phyloP scores from a whole-genome alignment of 768 basidiomycete genomes.

The Kwoniella botswanensis region DNA sequence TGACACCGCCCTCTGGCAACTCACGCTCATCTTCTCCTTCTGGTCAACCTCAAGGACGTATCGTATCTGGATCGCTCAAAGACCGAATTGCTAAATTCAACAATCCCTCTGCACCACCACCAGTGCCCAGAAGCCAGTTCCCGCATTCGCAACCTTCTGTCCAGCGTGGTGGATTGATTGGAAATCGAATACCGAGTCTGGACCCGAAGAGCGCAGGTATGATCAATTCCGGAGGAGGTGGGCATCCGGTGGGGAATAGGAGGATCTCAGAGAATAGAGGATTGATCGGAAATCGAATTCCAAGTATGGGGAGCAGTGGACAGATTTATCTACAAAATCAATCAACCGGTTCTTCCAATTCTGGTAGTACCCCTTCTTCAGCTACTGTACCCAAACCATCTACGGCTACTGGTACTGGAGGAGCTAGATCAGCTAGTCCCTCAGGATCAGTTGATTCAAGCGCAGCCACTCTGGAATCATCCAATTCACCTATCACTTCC shows the following conservation, averaged over 20 bases:
- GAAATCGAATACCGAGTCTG: conserved; percentile 48
- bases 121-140: conserved; percentile 46
- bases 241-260: conserved; percentile 16
- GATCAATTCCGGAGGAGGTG: conserved; percentile 8
- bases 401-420: not conserved
- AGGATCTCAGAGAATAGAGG: conserved; percentile 42
- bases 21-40: conserved; percentile 34
- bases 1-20: conserved; percentile 30
- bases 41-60: conserved; percentile 20
- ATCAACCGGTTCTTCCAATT: conserved; percentile 18
- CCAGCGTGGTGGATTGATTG: conserved; percentile 38
- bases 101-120: conserved; percentile 49
- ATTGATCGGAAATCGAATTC: conserved; percentile 47
- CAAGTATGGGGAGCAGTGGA: conserved; percentile 23
- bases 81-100: conserved; percentile 54
- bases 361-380: conserved; percentile 9
- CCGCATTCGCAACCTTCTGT: conserved; percentile 26
- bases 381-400: conserved; percentile 9
- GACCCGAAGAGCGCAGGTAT: conserved; percentile 47
- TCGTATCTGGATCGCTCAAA: conserved; percentile 53
- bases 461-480: conserved; percentile 22
- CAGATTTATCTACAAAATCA: conserved; percentile 11
- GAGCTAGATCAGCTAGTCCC: conserved; percentile 41
- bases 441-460: conserved; percentile 42
- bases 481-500: conserved; percentile 37